phyloP scores from a whole-genome alignment of 1,139 yeast species.

The Yamadazyma friedrichii region DNA sequence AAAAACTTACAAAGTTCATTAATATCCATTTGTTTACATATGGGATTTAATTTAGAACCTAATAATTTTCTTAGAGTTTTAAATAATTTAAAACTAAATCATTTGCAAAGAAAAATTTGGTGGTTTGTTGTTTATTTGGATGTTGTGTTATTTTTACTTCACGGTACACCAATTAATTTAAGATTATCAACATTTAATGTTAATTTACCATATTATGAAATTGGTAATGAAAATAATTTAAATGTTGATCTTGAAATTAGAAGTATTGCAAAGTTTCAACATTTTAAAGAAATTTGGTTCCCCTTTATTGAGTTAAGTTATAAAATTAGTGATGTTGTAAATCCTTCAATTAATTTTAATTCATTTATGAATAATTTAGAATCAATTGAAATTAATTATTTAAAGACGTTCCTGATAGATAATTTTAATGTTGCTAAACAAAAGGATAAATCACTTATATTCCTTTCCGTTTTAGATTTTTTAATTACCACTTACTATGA shows the following conservation, averaged over 20 bases:
- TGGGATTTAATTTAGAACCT: slow-evolving; percentile 8
- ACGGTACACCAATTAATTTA: slow-evolving; percentile 33
- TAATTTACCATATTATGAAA: slow-evolving; percentile 25
- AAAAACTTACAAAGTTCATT: slow-evolving; percentile 1
- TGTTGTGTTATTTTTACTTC: slow-evolving; percentile 27
- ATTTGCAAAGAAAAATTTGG: slow-evolving; percentile 55
- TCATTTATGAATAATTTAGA: slow-evolving; percentile 19
- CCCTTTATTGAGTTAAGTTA: slow-evolving; percentile 19
- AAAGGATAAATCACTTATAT: neutral
- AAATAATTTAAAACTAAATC: slow-evolving; percentile 28
- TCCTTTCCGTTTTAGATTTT: slow-evolving; percentile 3
- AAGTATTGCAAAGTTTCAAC: slow-evolving; percentile 15
- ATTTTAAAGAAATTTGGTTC: slow-evolving; percentile 18
- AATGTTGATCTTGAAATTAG: slow-evolving; percentile 26
- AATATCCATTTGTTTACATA: neutral
- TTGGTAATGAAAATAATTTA: slow-evolving; percentile 30
- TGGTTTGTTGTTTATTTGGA: slow-evolving; percentile 33
- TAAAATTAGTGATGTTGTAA: slow-evolving; percentile 19
- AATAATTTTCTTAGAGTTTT: slow-evolving; percentile 6
- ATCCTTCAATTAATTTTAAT: slow-evolving; percentile 16
- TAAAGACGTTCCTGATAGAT: slow-evolving; percentile 6
- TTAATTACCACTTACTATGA: slow-evolving; percentile 4
- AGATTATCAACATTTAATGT: slow-evolving; percentile 28
- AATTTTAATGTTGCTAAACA: neutral
- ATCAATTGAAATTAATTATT: slow-evolving; percentile 18